Evolutionary conservation across 208 protist species (phyloP), one percentile per base, ranked within the genome.

Genomic region (Leishmania turanica): DNA sequence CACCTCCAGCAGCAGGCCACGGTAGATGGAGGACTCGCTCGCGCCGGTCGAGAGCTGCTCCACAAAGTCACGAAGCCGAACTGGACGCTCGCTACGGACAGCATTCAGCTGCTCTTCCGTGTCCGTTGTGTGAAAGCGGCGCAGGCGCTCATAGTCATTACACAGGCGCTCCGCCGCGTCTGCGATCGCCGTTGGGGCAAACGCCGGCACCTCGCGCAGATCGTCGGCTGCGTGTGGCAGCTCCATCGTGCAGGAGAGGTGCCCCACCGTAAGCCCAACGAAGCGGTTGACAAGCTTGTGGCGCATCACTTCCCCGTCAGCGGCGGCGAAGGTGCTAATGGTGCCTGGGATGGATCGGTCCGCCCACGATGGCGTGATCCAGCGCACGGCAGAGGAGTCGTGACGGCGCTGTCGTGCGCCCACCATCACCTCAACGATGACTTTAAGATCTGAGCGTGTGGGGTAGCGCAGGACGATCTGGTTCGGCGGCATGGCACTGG

Each of bases 261-360:
- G 85, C 45, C 93, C 93, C 60, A 95, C 89, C 47, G 75, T 85
- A 69, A 93, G 81, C 7, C 90, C 90, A 1, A 95, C 86, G 27
- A 92, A 88, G 79, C 91, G 89, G 49, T 89, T 87, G 40, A 96
- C 87, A 42, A 87, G 75, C 73, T 95, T 95, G 60, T 88, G 77
- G 5, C 88, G 85, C 58, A 82, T 45, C 40, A 95, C 83, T 71
- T 95, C 91, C 31, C 86, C 89, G 31, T 90, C 81, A 0, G 91
- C 84, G 11, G 89, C 85, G 49, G 88, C 81, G 78, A 95, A 94
- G 72, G 70, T 88, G 58, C 79, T 86, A 51, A 84, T 79, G 40
- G 72, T 83, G 37, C 90, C 82, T 1, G 69, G 9, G 47, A 79
- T 78, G 8, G 75, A 82, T 17, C 68, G 84, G 68, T 70, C 79